Conservation (phyloP, 768 basidiomycete genomes). For the Rickenella mellea region DNA sequence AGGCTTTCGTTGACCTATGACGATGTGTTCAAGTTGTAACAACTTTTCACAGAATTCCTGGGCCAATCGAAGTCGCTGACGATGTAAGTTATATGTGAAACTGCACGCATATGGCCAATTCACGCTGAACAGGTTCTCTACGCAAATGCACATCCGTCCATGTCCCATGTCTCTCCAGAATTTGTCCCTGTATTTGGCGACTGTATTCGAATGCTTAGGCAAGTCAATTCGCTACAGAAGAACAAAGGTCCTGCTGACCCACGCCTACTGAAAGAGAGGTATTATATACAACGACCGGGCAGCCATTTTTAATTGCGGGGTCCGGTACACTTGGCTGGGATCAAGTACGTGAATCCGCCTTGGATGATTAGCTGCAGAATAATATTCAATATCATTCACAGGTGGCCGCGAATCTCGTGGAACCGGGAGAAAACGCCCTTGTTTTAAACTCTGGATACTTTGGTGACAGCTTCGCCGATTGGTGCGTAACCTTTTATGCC, state of each 20-base stretch:
- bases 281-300: conserved; percentile 65
- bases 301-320: conserved; percentile 91
- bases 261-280: conserved; percentile 47
- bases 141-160: conserved; percentile 87
- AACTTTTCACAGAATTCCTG: conserved; percentile 28
- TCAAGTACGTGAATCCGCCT: conserved; percentile 42
- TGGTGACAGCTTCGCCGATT: conserved; percentile 83
- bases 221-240: conserved; percentile 14
- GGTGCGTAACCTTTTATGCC: conserved; percentile 35
- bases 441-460: conserved; percentile 92
- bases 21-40: background rate
- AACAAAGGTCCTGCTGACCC: conserved; percentile 4
- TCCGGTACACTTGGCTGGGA: conserved; percentile 98
- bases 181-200: conserved; percentile 87
- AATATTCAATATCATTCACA: conserved; percentile 21
- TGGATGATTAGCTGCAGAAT: too few species aligned
- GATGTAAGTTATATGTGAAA: conserved; percentile 28
- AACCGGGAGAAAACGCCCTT: conserved; percentile 66
- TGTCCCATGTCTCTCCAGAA: conserved; percentile 83
- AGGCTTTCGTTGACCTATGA: conserved; percentile 1
- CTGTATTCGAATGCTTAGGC: conserved; percentile 78
- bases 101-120: background rate
- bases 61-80: conserved; percentile 53
- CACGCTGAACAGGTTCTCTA: conserved; percentile 70
- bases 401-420: conserved; percentile 88